phyloP scores from a whole-genome alignment of 78 protist species.

The Planoprotostelium fungivorum region DNA sequence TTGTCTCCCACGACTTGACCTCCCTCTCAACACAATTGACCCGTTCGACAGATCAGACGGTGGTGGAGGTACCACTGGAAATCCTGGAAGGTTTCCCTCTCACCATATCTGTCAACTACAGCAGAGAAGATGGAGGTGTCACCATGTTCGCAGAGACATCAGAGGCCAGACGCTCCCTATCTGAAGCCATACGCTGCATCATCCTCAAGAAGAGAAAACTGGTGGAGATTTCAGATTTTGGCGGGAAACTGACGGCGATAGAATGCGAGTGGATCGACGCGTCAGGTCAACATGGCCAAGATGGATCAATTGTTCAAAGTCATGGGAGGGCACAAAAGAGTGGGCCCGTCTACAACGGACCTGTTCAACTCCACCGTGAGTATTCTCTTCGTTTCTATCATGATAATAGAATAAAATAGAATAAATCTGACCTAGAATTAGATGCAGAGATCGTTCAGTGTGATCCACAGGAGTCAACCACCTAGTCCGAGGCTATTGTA shows the following conservation, averaged over 20 bases:
- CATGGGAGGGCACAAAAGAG: neutral
- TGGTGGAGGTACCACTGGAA: neutral
- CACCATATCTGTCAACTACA: neutral
- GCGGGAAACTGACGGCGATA: neutral
- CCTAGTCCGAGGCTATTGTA: neutral
- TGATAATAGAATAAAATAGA: neutral
- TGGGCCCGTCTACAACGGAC: neutral
- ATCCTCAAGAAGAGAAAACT: neutral
- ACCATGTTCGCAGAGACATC: neutral
- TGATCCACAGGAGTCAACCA: neutral
- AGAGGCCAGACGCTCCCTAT: neutral
- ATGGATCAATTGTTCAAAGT: neutral
- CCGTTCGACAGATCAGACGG: neutral
- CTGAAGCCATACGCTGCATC: neutral
- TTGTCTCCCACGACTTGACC: too few relatives aligned
- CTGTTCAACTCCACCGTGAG: neutral
- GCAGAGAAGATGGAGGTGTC: neutral
- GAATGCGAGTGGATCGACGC: neutral
- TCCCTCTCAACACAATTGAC: too few relatives aligned
- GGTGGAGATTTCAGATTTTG: neutral
- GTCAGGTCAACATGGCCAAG: neutral
- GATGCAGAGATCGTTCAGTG: neutral
- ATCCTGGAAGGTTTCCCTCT: neutral
- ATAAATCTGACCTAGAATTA: neutral
- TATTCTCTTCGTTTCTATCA: neutral